Base-by-base conservation (phyloP, 306 rosid species). In the Dryas alaskensis region DNA sequence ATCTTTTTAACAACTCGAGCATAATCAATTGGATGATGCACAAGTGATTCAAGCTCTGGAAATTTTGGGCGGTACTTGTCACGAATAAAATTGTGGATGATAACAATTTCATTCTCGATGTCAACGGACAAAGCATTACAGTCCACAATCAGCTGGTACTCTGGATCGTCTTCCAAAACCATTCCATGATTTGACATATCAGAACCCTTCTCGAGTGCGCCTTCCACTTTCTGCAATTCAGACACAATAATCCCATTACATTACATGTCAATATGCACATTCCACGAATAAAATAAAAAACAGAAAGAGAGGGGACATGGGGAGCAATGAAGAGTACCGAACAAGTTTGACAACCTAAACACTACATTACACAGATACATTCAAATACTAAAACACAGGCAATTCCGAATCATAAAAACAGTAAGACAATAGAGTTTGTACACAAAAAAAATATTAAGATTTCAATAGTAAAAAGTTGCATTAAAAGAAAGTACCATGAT, bases 1-100 rank as follows among this genome's bases (percentile, higher is more conserved):
- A 94, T 92, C 89, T 94, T 94, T 81, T 94, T 90, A 69, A 92
- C 99, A 77, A 91, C 99, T 25, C 96, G 90, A 13, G 99, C 97
- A 78, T 94, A 94, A 85, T 94, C 97, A 16, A 94, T 94, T 9
- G 99, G 95, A 75, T 92, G 97, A 84, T 89, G 97, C 63, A 94
- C 95, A 60, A 94, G 84, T 10, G 97, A 91, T 82, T 94, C 99
- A 47, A 94, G 95, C 88, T 94, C 99, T 0, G 96, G 99, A 83
- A 92, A 94, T 73, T 94, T 94, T 80, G 89, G 80, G 17, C 96
- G 95, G 78, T 91, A 92, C 78, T 92, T 94, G 80, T 94, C 99
- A 27, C 97, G 97, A 43, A 94, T 92, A 79, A 92, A 94, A 74
- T 88, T 92, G 82, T 94, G 99, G 80, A 94, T 84, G 52, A 89